Evolutionary conservation across 2,329 filamentous ascomycete genomes (phyloP), one percentile per base, ranked within the genome.

Genomic region (Trichophaea hybrida): DNA sequence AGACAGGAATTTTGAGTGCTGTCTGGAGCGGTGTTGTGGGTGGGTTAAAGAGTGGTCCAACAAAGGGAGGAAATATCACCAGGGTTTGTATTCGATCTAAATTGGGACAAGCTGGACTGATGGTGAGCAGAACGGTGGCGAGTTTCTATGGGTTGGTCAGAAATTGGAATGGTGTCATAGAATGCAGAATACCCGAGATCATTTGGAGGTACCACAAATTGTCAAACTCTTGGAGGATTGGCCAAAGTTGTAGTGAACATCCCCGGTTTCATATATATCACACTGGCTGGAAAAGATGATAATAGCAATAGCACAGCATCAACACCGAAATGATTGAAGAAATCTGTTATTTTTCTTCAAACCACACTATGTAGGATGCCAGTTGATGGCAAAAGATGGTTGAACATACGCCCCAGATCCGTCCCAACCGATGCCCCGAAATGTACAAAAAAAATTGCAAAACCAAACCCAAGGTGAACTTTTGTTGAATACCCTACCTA

Each of bases 81-180:
- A 84, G 88, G 72, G 82, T 86, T 2, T 85, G 86, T 48, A 15
- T 17, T 31, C 15, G 4, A 37, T 35, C 5, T 32, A 15, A 43
- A 43, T 15, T 15, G 24, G 24, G 24, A 24, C 24, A 24, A 24
- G 24, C 24, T 24, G 24, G 38, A 4, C 10, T 49, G 44, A 12
- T 49, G 32, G 48, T 35, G 17, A 12, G 46, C 17, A 63, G 61
- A 54, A 59, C 38, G 61, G 61, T 31, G 86, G 86, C 8, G 86
- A 90, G 73, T 87, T 89, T 63, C 70, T 90, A n/a, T 88, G 88
- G 24, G 68, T 70, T 1, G 75, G 80, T 68, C 75, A 79, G 68
- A 85, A 85, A 72, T 74, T 74, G 58, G 78, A 87, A 1, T 94
- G 88, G 87, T 89, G 84, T 67, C 86, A 91, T 72, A 77, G 86